Conservation (phyloP, 2,329 filamentous ascomycete species). For the Bipolaris victoriae region DNA sequence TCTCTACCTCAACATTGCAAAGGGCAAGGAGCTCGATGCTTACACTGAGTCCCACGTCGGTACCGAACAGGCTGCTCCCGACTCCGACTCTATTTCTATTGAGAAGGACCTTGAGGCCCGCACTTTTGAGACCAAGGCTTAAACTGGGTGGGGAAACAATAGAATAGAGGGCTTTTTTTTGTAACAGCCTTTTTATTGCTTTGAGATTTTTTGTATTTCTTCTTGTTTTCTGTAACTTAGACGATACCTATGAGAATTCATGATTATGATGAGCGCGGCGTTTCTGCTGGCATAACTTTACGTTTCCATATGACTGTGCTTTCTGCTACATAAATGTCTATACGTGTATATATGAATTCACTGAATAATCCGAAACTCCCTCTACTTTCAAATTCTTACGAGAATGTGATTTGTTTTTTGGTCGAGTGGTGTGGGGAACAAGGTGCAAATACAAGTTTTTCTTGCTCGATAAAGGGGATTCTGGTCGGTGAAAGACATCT, state of each 20-base stretch:
- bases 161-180: background rate
- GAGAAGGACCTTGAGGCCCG: constrained; percentile 34
- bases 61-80: constrained; percentile 27
- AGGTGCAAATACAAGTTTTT: too few relatives aligned
- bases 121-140: constrained; percentile 24
- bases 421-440: too few relatives aligned
- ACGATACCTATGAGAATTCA: constrained; percentile 2
- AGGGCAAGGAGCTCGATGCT: constrained; percentile 45
- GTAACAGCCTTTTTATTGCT: background rate
- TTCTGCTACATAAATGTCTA: too few relatives aligned
- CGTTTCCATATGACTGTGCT: too few relatives aligned
- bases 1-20: constrained; percentile 46
- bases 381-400: too few relatives aligned
- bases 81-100: constrained; percentile 34
- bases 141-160: background rate
- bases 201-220: background rate
- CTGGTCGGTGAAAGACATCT: too few relatives aligned
- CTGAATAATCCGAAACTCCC: too few relatives aligned
- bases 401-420: too few relatives aligned
- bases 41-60: constrained; percentile 44
- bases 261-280: background rate
- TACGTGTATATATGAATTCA: too few relatives aligned
- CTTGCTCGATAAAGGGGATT: too few relatives aligned
- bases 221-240: background rate
- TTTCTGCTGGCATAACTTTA: background rate